These are phyloP conservation scores for Aspergillus panamensis DNA, from an alignment of 495 filamentous ascomycete genomes.

Conservation along the genomic window DNA sequence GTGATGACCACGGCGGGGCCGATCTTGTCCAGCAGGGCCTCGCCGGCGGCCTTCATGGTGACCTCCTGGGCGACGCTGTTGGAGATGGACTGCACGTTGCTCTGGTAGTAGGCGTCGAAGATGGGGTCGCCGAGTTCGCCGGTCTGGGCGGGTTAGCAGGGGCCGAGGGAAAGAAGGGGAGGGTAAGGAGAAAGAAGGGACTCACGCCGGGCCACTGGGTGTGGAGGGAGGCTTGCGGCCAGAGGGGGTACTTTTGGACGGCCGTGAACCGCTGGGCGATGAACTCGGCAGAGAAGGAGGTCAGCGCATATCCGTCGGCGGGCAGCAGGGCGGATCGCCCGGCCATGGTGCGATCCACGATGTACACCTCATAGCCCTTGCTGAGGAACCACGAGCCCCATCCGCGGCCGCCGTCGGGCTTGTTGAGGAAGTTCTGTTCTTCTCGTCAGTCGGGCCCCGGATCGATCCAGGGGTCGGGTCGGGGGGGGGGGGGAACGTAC, in stretches of 20 bases:
- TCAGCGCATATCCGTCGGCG: slow-evolving; percentile 25
- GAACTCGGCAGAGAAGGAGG: slow-evolving; percentile 29
- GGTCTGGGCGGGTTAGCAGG: slow-evolving; percentile 6
- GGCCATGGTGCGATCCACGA: slow-evolving; percentile 43
- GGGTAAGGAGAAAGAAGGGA: neutral
- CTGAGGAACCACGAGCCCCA: slow-evolving; percentile 47
- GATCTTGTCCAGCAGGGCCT: slow-evolving; percentile 46
- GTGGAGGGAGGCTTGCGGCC: slow-evolving; percentile 45
- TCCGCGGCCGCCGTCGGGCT: slow-evolving; percentile 44
- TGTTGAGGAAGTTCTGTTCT: slow-evolving; percentile 44
- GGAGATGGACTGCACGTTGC: slow-evolving; percentile 40
- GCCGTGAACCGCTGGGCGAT: slow-evolving; percentile 43
- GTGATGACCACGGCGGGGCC: slow-evolving; percentile 47
- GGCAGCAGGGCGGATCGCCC: slow-evolving; percentile 41
- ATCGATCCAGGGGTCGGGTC: no score
- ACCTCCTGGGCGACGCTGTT: slow-evolving; percentile 32
- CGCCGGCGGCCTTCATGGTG: slow-evolving; percentile 43
- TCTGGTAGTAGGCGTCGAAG: slow-evolving; percentile 47
- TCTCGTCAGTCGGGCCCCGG: no score
- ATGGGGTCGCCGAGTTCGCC: slow-evolving; percentile 39
- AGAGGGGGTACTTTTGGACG: slow-evolving; percentile 31
- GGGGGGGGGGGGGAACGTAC: slow-evolving; percentile 41
- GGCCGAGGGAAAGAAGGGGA: neutral
- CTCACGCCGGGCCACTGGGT: slow-evolving; percentile 46
- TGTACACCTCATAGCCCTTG: slow-evolving; percentile 43